Evolutionary conservation across 2,329 filamentous ascomycete genomes (phyloP).

Genomic region (Penicillium sp.): DNA sequence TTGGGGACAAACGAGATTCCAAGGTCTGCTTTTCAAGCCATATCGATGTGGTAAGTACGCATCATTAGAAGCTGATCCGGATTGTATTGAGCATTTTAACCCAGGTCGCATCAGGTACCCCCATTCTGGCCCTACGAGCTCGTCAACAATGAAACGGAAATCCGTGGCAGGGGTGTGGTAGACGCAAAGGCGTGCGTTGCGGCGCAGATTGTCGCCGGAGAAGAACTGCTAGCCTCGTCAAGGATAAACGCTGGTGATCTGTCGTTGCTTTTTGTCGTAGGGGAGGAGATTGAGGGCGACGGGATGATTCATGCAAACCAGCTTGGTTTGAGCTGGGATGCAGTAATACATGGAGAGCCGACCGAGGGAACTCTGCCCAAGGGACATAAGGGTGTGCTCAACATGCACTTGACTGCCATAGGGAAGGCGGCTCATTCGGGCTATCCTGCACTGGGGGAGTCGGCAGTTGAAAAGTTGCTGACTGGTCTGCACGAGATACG

Average conservation of each 20-base stretch:
- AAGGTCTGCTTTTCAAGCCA: not conserved
- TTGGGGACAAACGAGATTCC: not conserved
- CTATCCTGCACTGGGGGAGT: not conserved
- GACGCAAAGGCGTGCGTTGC: not conserved
- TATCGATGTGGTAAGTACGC: not conserved
- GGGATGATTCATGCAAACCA: not conserved
- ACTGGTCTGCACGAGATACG: not conserved
- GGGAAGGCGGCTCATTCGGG: not conserved
- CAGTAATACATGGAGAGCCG: not conserved
- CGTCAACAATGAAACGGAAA: not conserved
- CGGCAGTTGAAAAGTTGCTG: not conserved
- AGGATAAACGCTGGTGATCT: not conserved
- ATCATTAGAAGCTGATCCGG: not conserved
- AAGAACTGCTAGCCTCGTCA: not conserved
- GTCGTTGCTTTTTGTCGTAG: not conserved
- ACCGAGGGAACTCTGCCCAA: not conserved
- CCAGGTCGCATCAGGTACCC: not conserved
- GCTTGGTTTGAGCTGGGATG: not conserved
- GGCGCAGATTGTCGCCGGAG: not conserved
- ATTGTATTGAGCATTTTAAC: not conserved
- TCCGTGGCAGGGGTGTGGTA: not conserved
- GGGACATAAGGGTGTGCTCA: not conserved
- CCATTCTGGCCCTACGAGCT: not conserved
- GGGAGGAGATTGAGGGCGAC: not conserved
- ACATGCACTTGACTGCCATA: not conserved